Percentiles rank a stretch among this genome's conserved stretches.
Evolutionary conservation across 2,329 filamentous ascomycete species (phyloP).

Genomic region (Fusarium sp.): DNA sequence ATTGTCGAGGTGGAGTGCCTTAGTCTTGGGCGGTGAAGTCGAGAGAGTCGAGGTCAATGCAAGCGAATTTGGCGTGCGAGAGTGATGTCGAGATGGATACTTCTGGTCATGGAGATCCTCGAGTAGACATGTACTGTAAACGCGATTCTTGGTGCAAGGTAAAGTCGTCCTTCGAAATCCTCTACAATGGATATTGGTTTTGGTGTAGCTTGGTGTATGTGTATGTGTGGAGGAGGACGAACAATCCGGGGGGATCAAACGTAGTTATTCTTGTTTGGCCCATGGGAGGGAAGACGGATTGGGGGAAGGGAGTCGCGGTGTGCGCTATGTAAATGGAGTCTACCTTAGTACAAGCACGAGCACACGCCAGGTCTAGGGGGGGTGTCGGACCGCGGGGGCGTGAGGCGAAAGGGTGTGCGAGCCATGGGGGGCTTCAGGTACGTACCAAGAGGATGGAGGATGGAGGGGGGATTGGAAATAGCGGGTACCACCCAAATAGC

Average conservation of each 20-base stretch:
- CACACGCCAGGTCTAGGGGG: conserved; percentile 29
- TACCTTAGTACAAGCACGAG: conserved; percentile 31
- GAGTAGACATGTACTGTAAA: conserved; percentile 38
- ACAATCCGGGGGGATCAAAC: conserved; percentile 43
- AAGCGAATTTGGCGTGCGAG: conserved; percentile 30
- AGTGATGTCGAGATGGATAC: conserved; percentile 35
- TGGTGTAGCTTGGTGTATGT: conserved; percentile 31
- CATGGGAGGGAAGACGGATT: conserved; percentile 43
- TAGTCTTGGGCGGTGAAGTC: conserved; percentile 11
- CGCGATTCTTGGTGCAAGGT: conserved; percentile 22
- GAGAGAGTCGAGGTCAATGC: conserved; percentile 26
- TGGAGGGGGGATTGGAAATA: conserved; percentile 7
- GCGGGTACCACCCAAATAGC: conserved; percentile 19
- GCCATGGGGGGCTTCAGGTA: conserved; percentile 16
- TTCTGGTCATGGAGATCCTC: conserved; percentile 40
- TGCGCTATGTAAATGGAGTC: conserved; percentile 41
- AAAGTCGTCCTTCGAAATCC: conserved; percentile 19
- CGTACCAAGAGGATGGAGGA: conserved; percentile 5
- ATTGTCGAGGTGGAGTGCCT: conserved; percentile 6
- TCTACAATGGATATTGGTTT: conserved; percentile 23
- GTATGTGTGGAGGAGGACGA: conserved; percentile 39
- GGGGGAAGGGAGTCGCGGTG: conserved; percentile 46
- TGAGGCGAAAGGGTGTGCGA: neutral
- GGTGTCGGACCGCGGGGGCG: conserved; percentile 26
- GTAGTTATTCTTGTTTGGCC: conserved; percentile 46